These are phyloP conservation scores for Quercus engelmannii DNA, from an alignment of 306 rosid species.

Conservation along the genomic window DNA sequence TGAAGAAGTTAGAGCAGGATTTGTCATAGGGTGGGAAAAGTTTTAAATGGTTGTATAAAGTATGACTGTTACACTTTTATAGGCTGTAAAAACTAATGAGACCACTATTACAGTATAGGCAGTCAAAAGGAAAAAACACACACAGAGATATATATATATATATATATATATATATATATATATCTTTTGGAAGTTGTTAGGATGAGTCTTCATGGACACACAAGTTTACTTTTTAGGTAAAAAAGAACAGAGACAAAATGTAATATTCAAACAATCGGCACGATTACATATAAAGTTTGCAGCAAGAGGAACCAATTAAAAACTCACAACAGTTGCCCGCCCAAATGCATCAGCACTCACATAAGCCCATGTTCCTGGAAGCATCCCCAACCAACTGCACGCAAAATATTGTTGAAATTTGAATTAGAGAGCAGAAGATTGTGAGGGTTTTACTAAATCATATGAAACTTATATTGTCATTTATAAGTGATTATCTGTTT, in stretches of 20 bases:
- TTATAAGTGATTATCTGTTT: neutral
- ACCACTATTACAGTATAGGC: too few relatives aligned
- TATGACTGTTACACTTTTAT: neutral
- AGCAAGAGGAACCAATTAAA: neutral
- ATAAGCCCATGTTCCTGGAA: slow-evolving; percentile 99
- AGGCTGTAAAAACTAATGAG: too few relatives aligned
- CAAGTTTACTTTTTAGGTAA: neutral
- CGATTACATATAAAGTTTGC: neutral
- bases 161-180: too few relatives aligned
- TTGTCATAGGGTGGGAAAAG: too few relatives aligned
- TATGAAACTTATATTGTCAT: neutral
- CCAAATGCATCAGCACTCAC: slow-evolving; percentile 99
- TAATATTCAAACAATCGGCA: neutral
- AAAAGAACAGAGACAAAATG: too few relatives aligned
- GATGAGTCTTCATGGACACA: too few relatives aligned
- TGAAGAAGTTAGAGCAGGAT: too few relatives aligned
- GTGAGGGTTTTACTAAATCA: neutral
- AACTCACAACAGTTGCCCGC: slow-evolving; percentile 91
- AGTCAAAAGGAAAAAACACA: neutral
- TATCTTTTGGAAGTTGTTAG: too few relatives aligned
- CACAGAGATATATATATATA: too few relatives aligned
- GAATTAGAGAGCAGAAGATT: slow-evolving; percentile 4
- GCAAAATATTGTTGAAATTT: slow-evolving; percentile 10
- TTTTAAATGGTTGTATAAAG: neutral
- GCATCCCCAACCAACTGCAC: slow-evolving; percentile 99